Evolutionary conservation across 78 protist species (phyloP).

Genomic region (Cavenderia fasciculata): DNA sequence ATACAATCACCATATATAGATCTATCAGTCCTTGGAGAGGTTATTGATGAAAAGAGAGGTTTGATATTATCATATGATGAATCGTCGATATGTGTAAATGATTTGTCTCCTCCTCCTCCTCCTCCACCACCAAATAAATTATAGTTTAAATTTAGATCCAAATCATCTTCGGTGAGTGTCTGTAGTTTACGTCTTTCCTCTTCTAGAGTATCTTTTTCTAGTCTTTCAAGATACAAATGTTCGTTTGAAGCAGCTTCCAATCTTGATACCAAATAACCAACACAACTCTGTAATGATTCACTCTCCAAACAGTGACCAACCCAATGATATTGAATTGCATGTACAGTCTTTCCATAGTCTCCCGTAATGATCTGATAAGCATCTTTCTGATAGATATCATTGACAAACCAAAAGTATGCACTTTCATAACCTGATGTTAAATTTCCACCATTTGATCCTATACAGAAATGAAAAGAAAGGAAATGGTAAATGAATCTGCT

Average conservation of each 20-base stretch:
- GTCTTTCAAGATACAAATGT: neutral
- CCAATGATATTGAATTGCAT: neutral
- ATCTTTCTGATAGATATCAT: neutral
- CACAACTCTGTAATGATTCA: neutral
- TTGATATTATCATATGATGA: too few relatives aligned
- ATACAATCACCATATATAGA: too few relatives aligned
- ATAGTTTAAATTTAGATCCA: too few relatives aligned
- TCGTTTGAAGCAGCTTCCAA: neutral
- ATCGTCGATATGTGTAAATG: too few relatives aligned
- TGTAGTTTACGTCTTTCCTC: neutral
- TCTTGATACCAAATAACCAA: neutral
- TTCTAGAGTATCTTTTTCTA: neutral
- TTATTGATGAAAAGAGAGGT: too few relatives aligned
- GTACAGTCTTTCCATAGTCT: neutral
- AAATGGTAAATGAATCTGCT: too few relatives aligned
- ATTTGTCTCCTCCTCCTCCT: too few relatives aligned
- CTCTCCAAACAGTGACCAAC: neutral
- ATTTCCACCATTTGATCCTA: neutral
- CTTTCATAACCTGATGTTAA: neutral
- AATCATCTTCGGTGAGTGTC: too few relatives aligned
- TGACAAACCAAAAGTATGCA: constrained; percentile 8
- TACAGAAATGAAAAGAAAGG: neutral
- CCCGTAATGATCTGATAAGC: neutral
- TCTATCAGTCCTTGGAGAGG: too few relatives aligned
- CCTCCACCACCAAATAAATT: too few relatives aligned